Base-by-base conservation (phyloP, 805 yeast genomes). In the Blastobotrys parvus region DNA sequence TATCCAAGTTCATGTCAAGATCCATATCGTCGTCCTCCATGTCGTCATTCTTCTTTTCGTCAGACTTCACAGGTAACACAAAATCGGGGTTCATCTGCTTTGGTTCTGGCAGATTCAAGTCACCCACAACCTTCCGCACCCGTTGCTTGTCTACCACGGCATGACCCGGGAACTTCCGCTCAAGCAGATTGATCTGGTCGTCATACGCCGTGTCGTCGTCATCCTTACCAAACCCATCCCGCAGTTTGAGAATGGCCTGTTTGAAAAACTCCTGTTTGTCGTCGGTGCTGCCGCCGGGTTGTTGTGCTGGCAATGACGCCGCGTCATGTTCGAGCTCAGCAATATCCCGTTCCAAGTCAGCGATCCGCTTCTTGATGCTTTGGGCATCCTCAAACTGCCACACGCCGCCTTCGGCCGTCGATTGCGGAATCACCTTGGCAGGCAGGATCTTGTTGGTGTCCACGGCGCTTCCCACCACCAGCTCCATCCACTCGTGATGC, bases 401-500 rank as follows among this genome's bases (percentile, higher is more conserved):
- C 17, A 39, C 30, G 23, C 34, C 27, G 11, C 23, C 23, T 37
- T 35, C 41, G 10, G 29, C 29, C 7, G 10, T 25, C 7, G 29
- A 25, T 8, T 25, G 10, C 18, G 47, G 46, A 35, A 38, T 35
- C 33, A 40, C 46, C 43, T 30, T 47, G 32, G 51, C 54, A 17
- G 44, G 46, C 18, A 43, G 43, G 18, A 60, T 52, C 13, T 52
- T 49, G 17, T 48, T 43, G 2, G 56, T 51, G 16, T 63, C 58
- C 20, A 59, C 41, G 2, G 68, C 65, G 23, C 61, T 52, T 13
- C 69, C 71, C 13, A 68, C 46, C 2, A 64, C 59, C 25, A 63
- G 62, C 46, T 64, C 68, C 53, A 67, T 62, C 70, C 71, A 68
- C 44, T 67, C 72, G 47, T 67, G 70, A 46, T 67, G 69, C 17